Conservation (phyloP, 2,329 filamentous ascomycete species). For the Daldinia eschscholtzii region DNA sequence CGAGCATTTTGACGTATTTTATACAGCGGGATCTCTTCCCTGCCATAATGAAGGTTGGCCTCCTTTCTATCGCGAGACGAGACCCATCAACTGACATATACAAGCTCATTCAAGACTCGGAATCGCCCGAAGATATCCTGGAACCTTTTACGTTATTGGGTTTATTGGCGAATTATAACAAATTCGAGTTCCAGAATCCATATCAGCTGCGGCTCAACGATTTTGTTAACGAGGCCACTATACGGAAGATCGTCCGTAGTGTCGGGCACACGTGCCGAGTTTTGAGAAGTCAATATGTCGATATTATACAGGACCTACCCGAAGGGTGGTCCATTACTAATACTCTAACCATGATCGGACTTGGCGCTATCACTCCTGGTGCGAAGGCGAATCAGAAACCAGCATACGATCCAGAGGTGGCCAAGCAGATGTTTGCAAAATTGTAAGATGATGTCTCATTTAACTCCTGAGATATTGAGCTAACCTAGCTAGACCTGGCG, state of each 20-base stretch:
- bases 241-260: slow-evolving; percentile 82
- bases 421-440: slow-evolving; percentile 82
- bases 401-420: slow-evolving; percentile 80
- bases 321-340: slow-evolving; percentile 88
- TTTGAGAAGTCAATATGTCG: slow-evolving; percentile 81
- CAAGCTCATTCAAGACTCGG: slow-evolving; percentile 84
- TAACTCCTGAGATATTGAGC: slow-evolving; percentile 40
- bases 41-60: slow-evolving; percentile 86
- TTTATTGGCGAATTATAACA: slow-evolving; percentile 96
- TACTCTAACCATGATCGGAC: slow-evolving; percentile 85
- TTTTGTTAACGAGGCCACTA: slow-evolving; percentile 92
- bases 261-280: slow-evolving; percentile 78
- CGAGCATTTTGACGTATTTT: slow-evolving; percentile 92
- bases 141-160: slow-evolving; percentile 87
- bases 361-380: slow-evolving; percentile 80
- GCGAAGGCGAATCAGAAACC: slow-evolving; percentile 70
- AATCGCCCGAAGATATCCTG: slow-evolving; percentile 72
- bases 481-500: slow-evolving; percentile 72
- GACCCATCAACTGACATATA: slow-evolving; percentile 37
- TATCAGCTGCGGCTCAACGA: slow-evolving; percentile 93
- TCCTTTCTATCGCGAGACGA: not conserved
- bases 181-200: slow-evolving; percentile 98
- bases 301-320: slow-evolving; percentile 88
- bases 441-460: slow-evolving; percentile 69
- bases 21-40: slow-evolving; percentile 95